Conservation (phyloP, 2,329 filamentous ascomycete genomes). For the Triangularia setosa region DNA sequence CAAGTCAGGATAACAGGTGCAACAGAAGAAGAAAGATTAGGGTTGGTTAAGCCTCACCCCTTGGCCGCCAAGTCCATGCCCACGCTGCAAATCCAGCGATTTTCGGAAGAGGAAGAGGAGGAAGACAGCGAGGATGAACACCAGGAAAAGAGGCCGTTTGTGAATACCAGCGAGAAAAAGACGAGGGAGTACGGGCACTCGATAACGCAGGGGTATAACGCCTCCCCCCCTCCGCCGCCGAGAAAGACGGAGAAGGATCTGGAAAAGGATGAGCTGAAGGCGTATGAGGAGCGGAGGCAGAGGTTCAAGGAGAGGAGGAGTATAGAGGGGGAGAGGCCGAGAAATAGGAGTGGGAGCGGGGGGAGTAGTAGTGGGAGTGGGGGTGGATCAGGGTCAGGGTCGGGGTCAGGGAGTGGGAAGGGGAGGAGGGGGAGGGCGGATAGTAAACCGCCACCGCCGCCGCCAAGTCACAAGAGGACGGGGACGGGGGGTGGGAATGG, state of each 20-base stretch:
- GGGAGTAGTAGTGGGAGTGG: constrained; percentile 5
- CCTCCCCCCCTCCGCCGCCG: constrained; percentile 31
- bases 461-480: background rate
- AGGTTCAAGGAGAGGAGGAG: constrained; percentile 1
- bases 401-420: background rate
- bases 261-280: constrained; percentile 7
- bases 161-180: constrained; percentile 32
- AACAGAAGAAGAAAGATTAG: constrained; percentile 79
- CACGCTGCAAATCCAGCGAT: constrained; percentile 26
- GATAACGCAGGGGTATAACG: constrained; percentile 32
- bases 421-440: background rate
- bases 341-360: background rate
- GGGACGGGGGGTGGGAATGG: background rate
- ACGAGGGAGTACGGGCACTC: constrained; percentile 38
- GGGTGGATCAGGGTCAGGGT: no score
- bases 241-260: constrained; percentile 1
- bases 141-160: constrained; percentile 33
- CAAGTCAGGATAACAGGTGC: constrained; percentile 43
- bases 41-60: constrained; percentile 73
- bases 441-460: background rate
- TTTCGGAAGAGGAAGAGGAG: constrained; percentile 35
- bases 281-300: constrained; percentile 7
- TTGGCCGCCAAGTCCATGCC: constrained; percentile 49
- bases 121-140: constrained; percentile 30
- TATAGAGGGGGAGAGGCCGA: background rate